A percentile compares a stretch with the other conserved stretches of the same genome.
Evolutionary conservation across 2,329 filamentous ascomycete species (phyloP).

Genomic region (Cercospora berteroae): DNA sequence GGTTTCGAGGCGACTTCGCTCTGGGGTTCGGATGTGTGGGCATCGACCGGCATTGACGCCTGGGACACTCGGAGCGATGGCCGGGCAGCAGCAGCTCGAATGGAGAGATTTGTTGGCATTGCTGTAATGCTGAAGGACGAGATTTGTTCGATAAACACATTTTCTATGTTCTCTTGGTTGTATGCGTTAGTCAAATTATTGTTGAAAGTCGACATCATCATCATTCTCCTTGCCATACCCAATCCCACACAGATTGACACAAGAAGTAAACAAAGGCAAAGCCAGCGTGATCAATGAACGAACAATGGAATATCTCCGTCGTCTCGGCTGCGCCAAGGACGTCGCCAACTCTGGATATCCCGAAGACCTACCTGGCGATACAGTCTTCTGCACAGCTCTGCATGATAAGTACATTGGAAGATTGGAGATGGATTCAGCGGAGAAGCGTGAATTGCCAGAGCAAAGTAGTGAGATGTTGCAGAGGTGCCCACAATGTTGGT

Average conservation of each 20-base stretch:
- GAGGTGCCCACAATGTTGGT: slow-evolving; percentile 12
- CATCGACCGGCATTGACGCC: background rate
- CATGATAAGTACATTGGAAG: slow-evolving; percentile 2
- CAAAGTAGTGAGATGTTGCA: slow-evolving; percentile 9
- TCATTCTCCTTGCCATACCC: background rate
- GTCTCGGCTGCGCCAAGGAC: background rate
- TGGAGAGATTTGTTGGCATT: background rate
- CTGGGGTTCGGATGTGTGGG: background rate
- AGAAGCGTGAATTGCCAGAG: background rate
- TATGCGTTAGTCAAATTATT: background rate
- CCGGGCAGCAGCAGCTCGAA: background rate
- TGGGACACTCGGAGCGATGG: background rate
- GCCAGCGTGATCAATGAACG: slow-evolving; percentile 11
- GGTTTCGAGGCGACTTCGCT: background rate
- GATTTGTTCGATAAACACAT: background rate
- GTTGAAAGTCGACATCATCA: background rate
- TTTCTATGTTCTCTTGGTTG: background rate
- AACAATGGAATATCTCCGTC: slow-evolving; percentile 8
- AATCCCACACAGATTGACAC: background rate
- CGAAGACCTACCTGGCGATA: slow-evolving; percentile 3
- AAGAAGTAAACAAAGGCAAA: background rate
- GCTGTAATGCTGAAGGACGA: background rate
- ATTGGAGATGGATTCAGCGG: slow-evolving; percentile 1
- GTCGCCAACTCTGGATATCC: slow-evolving; percentile 4
- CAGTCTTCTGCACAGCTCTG: slow-evolving; percentile 8